Conservation (phyloP, 2,329 filamentous ascomycete genomes). For the Apiospora marii region DNA sequence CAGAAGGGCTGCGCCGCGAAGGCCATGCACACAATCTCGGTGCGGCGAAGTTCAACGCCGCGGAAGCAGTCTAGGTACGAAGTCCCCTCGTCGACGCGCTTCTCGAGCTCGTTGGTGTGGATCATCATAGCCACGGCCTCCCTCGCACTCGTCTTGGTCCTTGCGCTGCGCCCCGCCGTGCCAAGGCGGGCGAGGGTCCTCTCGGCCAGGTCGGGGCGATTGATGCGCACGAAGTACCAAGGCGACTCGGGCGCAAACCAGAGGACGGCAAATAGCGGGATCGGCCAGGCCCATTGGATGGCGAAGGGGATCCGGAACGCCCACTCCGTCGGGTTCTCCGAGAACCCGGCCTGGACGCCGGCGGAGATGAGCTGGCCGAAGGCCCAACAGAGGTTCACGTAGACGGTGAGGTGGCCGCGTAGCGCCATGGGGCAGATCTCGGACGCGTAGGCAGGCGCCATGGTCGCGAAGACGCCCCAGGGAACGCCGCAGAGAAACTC, state of each 20-base stretch:
- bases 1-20: slow-evolving; percentile 35
- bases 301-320: slow-evolving; percentile 49
- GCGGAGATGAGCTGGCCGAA: slow-evolving; percentile 50
- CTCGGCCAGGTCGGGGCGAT: slow-evolving; percentile 41
- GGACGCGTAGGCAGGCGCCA: slow-evolving; percentile 48
- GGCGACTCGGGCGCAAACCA: slow-evolving; percentile 29
- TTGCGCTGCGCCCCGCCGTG: slow-evolving; percentile 25
- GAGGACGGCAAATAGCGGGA: slow-evolving; percentile 29
- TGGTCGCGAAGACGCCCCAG: slow-evolving; percentile 44
- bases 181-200: slow-evolving; percentile 39
- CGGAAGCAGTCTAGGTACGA: slow-evolving; percentile 49
- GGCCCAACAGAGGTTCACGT: slow-evolving; percentile 51
- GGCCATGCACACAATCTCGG: slow-evolving; percentile 40
- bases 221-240: slow-evolving; percentile 27
- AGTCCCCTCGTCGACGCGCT: slow-evolving; percentile 38
- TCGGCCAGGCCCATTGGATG: slow-evolving; percentile 50
- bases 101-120: slow-evolving; percentile 48
- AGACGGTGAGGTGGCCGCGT: slow-evolving; percentile 46
- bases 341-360: slow-evolving; percentile 45
- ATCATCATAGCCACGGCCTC: slow-evolving; percentile 48
- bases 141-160: slow-evolving; percentile 35
- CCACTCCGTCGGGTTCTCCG: slow-evolving; percentile 43
- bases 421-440: slow-evolving; percentile 47
- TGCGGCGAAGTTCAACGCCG: slow-evolving; percentile 44
- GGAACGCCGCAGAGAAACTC: slow-evolving; percentile 48